A percentile compares a stretch with the other conserved stretches of the same genome.
Conservation (phyloP, 495 filamentous ascomycete species). For the Penicillium macrosclerotiorum region DNA sequence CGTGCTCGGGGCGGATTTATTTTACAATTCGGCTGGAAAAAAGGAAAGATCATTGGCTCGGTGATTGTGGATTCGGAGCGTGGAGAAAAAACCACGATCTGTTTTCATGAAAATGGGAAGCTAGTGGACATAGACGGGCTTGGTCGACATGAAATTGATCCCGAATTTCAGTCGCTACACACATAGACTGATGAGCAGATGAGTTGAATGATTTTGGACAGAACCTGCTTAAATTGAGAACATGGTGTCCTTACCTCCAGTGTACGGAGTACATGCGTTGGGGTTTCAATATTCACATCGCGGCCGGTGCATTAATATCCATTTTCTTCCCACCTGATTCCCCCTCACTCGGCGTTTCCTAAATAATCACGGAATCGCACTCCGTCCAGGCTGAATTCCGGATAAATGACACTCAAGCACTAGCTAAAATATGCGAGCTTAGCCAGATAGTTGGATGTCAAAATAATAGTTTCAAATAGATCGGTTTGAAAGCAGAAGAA, state of each 20-base stretch:
- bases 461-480: too few relatives aligned
- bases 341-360: slow-evolving; percentile 2
- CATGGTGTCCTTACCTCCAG: too few relatives aligned
- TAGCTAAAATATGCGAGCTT: not conserved
- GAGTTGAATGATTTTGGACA: too few relatives aligned
- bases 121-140: slow-evolving; percentile 8
- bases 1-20: slow-evolving; percentile 43
- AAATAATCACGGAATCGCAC: slow-evolving; percentile 12
- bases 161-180: too few relatives aligned
- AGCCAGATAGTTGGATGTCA: slow-evolving; percentile 3
- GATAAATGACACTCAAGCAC: slow-evolving; percentile 5
- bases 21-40: slow-evolving; percentile 36
- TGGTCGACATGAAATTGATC: slow-evolving; percentile 12
- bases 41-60: slow-evolving; percentile 16
- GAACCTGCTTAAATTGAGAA: too few relatives aligned
- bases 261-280: too few relatives aligned
- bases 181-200: too few relatives aligned
- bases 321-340: too few relatives aligned
- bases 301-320: too few relatives aligned
- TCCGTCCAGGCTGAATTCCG: slow-evolving; percentile 2
- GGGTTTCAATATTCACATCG: too few relatives aligned
- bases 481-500: too few relatives aligned
- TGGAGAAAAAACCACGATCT: slow-evolving; percentile 13
- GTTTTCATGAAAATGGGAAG: slow-evolving; percentile 20
- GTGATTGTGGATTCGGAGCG: slow-evolving; percentile 18